phyloP scores from a whole-genome alignment of 768 basidiomycete species.

The Mycena capillaripes region DNA sequence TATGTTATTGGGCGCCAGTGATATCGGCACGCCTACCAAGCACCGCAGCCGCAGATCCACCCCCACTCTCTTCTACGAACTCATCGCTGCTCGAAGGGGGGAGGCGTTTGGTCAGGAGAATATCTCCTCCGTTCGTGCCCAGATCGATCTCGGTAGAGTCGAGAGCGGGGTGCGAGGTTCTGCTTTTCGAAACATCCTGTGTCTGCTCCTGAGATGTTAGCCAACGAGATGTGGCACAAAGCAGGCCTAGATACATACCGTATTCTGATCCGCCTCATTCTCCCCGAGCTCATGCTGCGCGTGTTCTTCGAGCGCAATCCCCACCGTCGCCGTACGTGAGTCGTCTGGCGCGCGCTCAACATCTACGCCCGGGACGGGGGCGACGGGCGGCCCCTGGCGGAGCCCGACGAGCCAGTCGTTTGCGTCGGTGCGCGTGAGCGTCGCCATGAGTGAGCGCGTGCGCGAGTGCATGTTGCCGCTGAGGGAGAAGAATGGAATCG shows the following conservation, averaged over 20 bases:
- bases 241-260: too few relatives aligned
- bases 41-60: background rate
- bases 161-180: too few relatives aligned
- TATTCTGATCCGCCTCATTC: too few relatives aligned
- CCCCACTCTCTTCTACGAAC: background rate
- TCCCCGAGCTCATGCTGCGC: too few relatives aligned
- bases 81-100: background rate
- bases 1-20: conserved; percentile 5
- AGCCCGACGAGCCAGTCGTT: conserved; percentile 64
- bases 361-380: background rate
- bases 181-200: too few relatives aligned
- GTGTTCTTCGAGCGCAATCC: background rate
- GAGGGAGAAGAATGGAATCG: conserved; percentile 76
- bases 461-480: conserved; percentile 62
- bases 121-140: background rate
- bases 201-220: too few relatives aligned
- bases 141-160: too few relatives aligned
- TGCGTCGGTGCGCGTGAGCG: conserved; percentile 50
- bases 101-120: too few relatives aligned
- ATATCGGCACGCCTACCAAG: background rate
- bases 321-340: conserved; percentile 6
- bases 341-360: background rate
- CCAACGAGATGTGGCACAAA: too few relatives aligned
- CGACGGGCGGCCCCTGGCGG: conserved; percentile 39
- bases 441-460: conserved; percentile 60